Evolutionary conservation across 2,329 filamentous ascomycete species (phyloP), one percentile per base, ranked within the genome.

Genomic region (Pseudopyricularia javanii): DNA sequence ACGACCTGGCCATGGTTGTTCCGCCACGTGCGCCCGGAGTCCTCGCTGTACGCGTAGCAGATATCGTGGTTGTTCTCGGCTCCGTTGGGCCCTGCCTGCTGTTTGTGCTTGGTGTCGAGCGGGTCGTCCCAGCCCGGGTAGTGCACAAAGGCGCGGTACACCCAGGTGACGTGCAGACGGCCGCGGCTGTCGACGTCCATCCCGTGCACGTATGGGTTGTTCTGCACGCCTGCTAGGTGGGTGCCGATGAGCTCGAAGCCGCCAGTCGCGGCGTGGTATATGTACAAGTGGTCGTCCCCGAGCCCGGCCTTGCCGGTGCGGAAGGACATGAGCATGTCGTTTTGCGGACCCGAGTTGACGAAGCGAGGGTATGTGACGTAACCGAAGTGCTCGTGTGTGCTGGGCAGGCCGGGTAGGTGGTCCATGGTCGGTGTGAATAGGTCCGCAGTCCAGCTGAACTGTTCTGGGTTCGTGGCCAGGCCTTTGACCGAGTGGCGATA

Each of bases 181-280:
- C 35, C 50, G 7, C 22, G 7, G 17, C 56, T 58, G 32, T 57
- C 56, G 32, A 62, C 64, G 55, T 68, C 69, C 47, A 76, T 62
- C 9, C 74, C 74, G 60, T 78, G 73, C 59, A 76, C 69, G 60
- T 77, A 78, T 1, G 74, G 73, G 60, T 74, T 77, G 61, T 72
- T 75, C 43, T 65, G 61, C 24, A 70, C 59, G 30, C 74, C 74
- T 20, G 68, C 68, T 7, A 73, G 61, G 52, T 70, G 69, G n/a
- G 65, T 67, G 11, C 70, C 70, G 1, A 67, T 60, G n/a, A 62
- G 64, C 11, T 58, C 61, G 64, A 70, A 76, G n/a, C 56, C 56
- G 1, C 67, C 65, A 0, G 61, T n/a, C 0, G 58, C 58, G 2
- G 65, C 59, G 14, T 62, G 64, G 60, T 76, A 77, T 7, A 69